Percentiles rank a stretch among this genome's conserved stretches.
phyloP scores from a whole-genome alignment of 306 rosid genomes.

The Sechiopsis laciniata region DNA sequence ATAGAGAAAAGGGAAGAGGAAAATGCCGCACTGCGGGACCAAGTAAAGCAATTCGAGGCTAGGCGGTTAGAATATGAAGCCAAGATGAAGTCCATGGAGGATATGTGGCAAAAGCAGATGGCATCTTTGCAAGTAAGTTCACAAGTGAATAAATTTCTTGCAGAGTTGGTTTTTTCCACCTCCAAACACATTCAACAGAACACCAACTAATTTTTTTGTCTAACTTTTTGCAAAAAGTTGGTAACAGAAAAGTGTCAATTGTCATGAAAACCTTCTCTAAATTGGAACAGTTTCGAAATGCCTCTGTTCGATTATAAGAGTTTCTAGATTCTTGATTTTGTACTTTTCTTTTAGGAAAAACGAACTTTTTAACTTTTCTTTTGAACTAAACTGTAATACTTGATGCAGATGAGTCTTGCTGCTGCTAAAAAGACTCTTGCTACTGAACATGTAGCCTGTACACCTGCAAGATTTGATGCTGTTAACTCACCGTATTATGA shows the following conservation, averaged over 20 bases:
- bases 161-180: not conserved
- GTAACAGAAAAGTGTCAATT: not conserved
- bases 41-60: slow-evolving; percentile 55
- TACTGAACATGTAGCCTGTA: slow-evolving; percentile 30
- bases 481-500: slow-evolving; percentile 41
- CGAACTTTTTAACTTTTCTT: too few relatives aligned
- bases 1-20: slow-evolving; percentile 81
- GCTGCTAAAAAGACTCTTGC: slow-evolving; percentile 77
- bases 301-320: not conserved
- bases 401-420: slow-evolving; percentile 76
- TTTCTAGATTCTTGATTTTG: not conserved
- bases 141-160: slow-evolving; percentile 22
- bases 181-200: slow-evolving; percentile 1
- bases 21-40: slow-evolving; percentile 68
- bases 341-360: not conserved
- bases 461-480: slow-evolving; percentile 32
- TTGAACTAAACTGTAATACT: not conserved
- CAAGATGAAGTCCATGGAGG: slow-evolving; percentile 94
- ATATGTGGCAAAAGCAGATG: slow-evolving; percentile 92
- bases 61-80: slow-evolving; percentile 89
- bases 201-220: not conserved
- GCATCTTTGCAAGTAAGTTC: slow-evolving; percentile 83
- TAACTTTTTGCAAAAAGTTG: not conserved
- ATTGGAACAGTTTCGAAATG: not conserved
- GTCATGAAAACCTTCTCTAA: not conserved